phyloP scores from a whole-genome alignment of 352 stramenopile species.

The Globisporangium alternatum region DNA sequence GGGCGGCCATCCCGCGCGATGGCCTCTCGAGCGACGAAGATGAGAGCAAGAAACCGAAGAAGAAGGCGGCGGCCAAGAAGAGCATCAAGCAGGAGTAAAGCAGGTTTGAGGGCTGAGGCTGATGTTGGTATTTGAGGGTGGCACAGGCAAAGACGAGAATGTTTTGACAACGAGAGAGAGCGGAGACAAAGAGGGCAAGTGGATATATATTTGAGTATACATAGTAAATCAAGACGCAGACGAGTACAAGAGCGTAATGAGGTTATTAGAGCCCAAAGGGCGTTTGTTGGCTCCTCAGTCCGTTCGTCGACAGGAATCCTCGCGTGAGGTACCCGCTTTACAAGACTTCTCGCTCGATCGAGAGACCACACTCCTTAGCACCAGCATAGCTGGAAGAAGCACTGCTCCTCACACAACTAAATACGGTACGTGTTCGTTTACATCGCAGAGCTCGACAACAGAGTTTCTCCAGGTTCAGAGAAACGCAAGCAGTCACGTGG shows the following conservation, averaged over 20 bases:
- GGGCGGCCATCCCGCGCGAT: slow-evolving; percentile 67
- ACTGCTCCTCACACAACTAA: too few relatives aligned
- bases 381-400: too few relatives aligned
- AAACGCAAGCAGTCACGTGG: too few relatives aligned
- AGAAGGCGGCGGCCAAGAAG: slow-evolving; percentile 16
- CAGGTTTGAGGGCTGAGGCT: neutral
- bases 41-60: slow-evolving; percentile 42
- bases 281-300: neutral
- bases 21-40: slow-evolving; percentile 82
- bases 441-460: too few relatives aligned
- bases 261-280: neutral
- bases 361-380: too few relatives aligned
- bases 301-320: too few relatives aligned
- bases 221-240: neutral
- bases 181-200: neutral
- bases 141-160: neutral
- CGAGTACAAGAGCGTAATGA: neutral
- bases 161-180: neutral
- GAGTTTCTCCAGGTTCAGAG: too few relatives aligned
- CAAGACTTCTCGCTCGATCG: too few relatives aligned
- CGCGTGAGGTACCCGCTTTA: too few relatives aligned
- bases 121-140: neutral
- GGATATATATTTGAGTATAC: slow-evolving; percentile 4
- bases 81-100: slow-evolving; percentile 10
- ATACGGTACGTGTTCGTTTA: too few relatives aligned